Base-by-base conservation (phyloP, 495 filamentous ascomycete species). In the Astrothelium macrocarpum region DNA sequence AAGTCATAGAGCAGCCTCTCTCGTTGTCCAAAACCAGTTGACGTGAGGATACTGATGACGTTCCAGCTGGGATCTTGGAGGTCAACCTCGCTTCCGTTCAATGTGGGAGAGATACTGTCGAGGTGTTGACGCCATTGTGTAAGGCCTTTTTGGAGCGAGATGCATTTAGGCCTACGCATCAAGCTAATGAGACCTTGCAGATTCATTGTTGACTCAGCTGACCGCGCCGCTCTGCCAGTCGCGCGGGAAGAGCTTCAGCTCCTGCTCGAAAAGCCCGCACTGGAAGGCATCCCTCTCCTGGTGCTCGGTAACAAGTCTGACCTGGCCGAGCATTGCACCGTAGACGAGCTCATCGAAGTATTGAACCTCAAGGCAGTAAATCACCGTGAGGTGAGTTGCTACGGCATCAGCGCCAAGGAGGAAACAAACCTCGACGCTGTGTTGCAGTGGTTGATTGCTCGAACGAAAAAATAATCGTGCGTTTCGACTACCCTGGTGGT, bases 41-140 rank as follows among this genome's bases (percentile, higher is more conserved):
- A 18, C 23, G 32, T 1, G 1, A 2, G 2, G 26, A 62, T 63
- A 65, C 66, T 69, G 66, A 70, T 69, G 65, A 65, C 58, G n/a
- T 65, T 60, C 39, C 65, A 89, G 87, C 74, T 98, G 94, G 94
- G 94, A 98, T 80, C 81, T 98, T 67, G 94, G 94, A 65, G 94
- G 94, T 29, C 94, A 98, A 79, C 93, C 93, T 71, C 85, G 94
- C 67, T 98, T 97, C 78, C 89, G 94, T 67, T 88, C 90, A 65
- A 98, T 98, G 94, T 98, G 94, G 94, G 94, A 97, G 80, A 82
- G 94, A 69, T 98, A 98, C 76, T 98, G 94, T 78, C 88, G 91
- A 56, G 92, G 91, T 45, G 94, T 97, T 66, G 96, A 96, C 76
- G 94, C 94, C 66, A 97, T 98, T 68, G 92, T 98, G 87, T 90